Evolutionary conservation across 768 basidiomycete genomes (phyloP).

Genomic region (Rhodotorula paludigena): DNA sequence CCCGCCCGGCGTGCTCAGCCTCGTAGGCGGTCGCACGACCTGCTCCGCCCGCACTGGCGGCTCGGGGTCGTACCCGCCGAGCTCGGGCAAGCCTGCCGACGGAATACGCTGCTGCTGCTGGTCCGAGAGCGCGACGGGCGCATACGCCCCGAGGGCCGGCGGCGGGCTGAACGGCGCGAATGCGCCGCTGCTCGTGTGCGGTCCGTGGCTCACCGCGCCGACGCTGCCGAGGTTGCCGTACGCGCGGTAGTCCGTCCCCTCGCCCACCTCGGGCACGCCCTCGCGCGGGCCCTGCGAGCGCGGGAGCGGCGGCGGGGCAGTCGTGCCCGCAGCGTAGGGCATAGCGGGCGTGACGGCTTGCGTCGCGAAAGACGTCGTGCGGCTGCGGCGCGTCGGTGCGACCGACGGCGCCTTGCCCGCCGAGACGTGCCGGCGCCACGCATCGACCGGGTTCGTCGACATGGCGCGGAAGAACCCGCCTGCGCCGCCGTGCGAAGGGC

Average conservation of each 20-base stretch:
- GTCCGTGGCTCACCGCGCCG: no score
- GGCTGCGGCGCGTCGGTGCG: slow-evolving; percentile 1
- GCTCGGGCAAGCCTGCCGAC: no score
- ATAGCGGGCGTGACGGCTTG: background rate
- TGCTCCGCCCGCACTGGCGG: background rate
- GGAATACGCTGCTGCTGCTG: no score
- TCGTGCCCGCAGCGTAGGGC: background rate
- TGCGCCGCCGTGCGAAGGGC: background rate
- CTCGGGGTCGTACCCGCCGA: background rate
- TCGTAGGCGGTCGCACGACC: background rate
- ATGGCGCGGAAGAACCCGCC: background rate
- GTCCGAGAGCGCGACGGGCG: no score
- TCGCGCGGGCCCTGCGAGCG: background rate
- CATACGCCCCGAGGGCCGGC: no score
- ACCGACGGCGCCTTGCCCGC: background rate
- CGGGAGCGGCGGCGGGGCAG: background rate
- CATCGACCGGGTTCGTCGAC: background rate
- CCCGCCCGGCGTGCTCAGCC: slow-evolving; percentile 12
- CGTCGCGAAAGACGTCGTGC: background rate
- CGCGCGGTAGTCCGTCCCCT: background rate
- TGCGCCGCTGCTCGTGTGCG: no score
- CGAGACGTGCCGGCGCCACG: background rate
- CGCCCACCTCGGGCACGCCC: slow-evolving; percentile 12
- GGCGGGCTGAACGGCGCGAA: no score
- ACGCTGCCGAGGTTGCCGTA: background rate